These are phyloP conservation scores for Annulohypoxylon maeteangense DNA, from an alignment of 495 filamentous ascomycete species.

Conservation along the genomic window DNA sequence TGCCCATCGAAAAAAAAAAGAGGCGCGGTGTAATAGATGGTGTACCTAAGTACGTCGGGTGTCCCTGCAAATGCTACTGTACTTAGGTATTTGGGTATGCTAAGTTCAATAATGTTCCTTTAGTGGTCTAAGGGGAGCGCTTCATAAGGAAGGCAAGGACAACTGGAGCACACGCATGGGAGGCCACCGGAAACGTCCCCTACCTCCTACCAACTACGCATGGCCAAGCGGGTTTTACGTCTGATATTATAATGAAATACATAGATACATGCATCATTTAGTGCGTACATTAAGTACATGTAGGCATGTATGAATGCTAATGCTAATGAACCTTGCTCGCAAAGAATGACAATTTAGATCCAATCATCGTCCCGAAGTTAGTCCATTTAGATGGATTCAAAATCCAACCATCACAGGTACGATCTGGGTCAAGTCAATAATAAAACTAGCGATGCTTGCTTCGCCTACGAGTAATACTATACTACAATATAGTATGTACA, in stretches of 20 bases:
- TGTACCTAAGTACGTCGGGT: constrained; percentile 5
- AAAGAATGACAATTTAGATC: constrained; percentile 31
- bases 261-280: constrained; percentile 2
- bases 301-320: constrained; percentile 12
- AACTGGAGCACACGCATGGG: constrained; percentile 26
- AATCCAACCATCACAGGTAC: constrained; percentile 41
- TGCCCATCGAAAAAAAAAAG: constrained; percentile 4
- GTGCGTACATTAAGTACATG: constrained; percentile 13
- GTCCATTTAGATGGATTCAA: constrained; percentile 16
- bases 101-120: not conserved
- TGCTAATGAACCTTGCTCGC: constrained; percentile 13
- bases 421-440: constrained; percentile 40
- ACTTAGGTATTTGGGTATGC: not conserved
- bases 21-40: constrained; percentile 7
- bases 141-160: constrained; percentile 29
- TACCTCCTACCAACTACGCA: too few relatives aligned
- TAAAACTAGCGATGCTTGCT: constrained; percentile 1
- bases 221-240: constrained; percentile 31
- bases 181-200: constrained; percentile 38
- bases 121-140: not conserved
- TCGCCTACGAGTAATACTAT: constrained; percentile 16
- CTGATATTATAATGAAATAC: constrained; percentile 15
- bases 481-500: constrained; percentile 2
- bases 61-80: not conserved
- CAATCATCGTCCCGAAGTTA: constrained; percentile 40